Conservation (phyloP, 192 early-diverging fungal species). For the Rhizophagus sp. region DNA sequence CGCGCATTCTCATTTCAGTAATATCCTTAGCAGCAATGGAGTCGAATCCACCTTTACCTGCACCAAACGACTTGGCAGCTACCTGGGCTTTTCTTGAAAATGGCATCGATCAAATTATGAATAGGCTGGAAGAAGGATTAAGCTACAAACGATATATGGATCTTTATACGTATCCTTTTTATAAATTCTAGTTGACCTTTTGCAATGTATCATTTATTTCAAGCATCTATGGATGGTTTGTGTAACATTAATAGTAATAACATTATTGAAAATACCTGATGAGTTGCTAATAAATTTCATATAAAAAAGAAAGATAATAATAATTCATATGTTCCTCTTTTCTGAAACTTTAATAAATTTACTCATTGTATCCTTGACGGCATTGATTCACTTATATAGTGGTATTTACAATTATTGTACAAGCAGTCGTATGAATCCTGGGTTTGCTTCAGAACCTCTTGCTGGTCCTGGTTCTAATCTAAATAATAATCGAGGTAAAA, state of each 20-base stretch:
- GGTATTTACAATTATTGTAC: slow-evolving; percentile 82
- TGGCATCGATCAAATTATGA: slow-evolving; percentile 83
- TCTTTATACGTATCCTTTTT: slow-evolving; percentile 74
- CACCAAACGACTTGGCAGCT: slow-evolving; percentile 52
- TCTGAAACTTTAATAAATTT: neutral
- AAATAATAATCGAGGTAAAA: slow-evolving; percentile 27
- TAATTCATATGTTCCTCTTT: neutral
- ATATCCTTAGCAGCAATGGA: slow-evolving; percentile 17
- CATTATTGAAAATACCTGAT: too few relatives aligned
- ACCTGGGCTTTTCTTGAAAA: slow-evolving; percentile 78
- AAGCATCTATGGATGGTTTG: neutral
- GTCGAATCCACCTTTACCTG: slow-evolving; percentile 44
- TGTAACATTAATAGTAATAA: neutral
- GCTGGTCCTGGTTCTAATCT: slow-evolving; percentile 13
- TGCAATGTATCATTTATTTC: neutral
- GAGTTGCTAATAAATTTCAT: neutral
- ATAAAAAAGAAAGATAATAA: neutral
- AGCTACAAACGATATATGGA: slow-evolving; percentile 77
- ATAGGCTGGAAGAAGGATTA: slow-evolving; percentile 71
- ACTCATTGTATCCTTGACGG: neutral
- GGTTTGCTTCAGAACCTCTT: slow-evolving; percentile 29
- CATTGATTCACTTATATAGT: slow-evolving; percentile 34
- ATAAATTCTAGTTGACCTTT: neutral
- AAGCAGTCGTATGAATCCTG: slow-evolving; percentile 35
- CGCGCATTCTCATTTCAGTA: neutral